Evolutionary conservation across 225 moss, liverwort and hornwort genomes (phyloP).

Genomic region (Straminergon stramineum): DNA sequence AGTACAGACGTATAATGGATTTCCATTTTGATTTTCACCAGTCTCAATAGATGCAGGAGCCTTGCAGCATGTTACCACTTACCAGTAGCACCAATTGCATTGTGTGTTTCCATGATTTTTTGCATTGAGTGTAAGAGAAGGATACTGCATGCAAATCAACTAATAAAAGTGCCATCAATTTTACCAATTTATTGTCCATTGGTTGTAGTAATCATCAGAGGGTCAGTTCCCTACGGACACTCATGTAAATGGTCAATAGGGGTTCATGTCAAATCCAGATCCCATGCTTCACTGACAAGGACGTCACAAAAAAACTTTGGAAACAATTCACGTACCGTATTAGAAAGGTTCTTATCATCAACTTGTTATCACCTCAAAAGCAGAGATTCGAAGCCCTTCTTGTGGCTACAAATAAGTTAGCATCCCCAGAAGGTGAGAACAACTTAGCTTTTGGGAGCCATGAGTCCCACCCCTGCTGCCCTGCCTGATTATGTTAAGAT

Average conservation of each 20-base stretch:
- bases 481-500: not conserved
- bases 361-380: not conserved
- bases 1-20: not conserved
- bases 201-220: not conserved
- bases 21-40: not conserved
- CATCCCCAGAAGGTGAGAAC: not conserved
- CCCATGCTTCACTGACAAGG: not conserved
- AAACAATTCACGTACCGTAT: not conserved
- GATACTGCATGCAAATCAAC: not conserved
- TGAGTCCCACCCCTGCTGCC: not conserved
- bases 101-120: not conserved
- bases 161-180: not conserved
- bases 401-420: not conserved
- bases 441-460: not conserved
- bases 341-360: not conserved
- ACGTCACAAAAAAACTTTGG: fast-evolving
- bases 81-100: not conserved
- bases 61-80: not conserved
- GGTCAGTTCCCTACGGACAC: not conserved
- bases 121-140: not conserved
- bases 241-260: not conserved
- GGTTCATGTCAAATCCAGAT: not conserved
- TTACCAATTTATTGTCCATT: not conserved
- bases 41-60: too few species aligned
- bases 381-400: not conserved